A percentile compares a stretch with the other conserved stretches of the same genome.
Conservation (phyloP, 306 rosid genomes). For the Acacia confusa region DNA sequence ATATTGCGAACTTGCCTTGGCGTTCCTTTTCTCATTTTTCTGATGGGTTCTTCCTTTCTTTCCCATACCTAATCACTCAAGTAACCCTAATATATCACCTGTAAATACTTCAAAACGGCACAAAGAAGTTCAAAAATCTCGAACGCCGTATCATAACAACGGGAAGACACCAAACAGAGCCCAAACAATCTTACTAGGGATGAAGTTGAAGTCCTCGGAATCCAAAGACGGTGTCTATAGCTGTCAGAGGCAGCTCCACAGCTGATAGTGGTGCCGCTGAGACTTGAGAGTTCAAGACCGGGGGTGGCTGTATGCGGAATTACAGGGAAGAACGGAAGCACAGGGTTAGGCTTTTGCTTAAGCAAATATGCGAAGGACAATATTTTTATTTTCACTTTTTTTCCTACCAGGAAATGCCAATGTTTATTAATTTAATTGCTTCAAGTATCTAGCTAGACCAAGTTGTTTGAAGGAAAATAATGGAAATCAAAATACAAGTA, state of each 20-base stretch:
- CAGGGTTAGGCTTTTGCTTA: not conserved
- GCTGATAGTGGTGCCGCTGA: not conserved
- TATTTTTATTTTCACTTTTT: too few species aligned
- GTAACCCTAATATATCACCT: not conserved
- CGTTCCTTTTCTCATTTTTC: conserved; percentile 36
- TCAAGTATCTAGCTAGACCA: too few species aligned
- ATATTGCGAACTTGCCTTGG: conserved; percentile 33
- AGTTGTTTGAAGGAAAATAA: too few species aligned
- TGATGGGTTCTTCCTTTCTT: conserved; percentile 51
- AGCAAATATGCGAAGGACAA: not conserved
- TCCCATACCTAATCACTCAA: conserved; percentile 46
- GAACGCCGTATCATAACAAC: not conserved
- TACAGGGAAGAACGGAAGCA: not conserved
- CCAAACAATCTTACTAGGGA: not conserved
- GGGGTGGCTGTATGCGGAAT: not conserved
- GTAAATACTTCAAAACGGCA: not conserved
- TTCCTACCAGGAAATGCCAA: too few species aligned
- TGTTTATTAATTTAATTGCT: too few species aligned
- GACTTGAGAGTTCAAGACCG: not conserved
- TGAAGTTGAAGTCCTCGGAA: not conserved
- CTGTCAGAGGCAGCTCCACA: not conserved
- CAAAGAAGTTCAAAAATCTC: not conserved
- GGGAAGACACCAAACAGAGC: not conserved
- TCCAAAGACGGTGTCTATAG: not conserved
- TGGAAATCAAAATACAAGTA: too few species aligned